Evolutionary conservation across 2,329 filamentous ascomycete species (phyloP), one percentile per base, ranked within the genome.

Genomic region (Dactylellina cionopaga): DNA sequence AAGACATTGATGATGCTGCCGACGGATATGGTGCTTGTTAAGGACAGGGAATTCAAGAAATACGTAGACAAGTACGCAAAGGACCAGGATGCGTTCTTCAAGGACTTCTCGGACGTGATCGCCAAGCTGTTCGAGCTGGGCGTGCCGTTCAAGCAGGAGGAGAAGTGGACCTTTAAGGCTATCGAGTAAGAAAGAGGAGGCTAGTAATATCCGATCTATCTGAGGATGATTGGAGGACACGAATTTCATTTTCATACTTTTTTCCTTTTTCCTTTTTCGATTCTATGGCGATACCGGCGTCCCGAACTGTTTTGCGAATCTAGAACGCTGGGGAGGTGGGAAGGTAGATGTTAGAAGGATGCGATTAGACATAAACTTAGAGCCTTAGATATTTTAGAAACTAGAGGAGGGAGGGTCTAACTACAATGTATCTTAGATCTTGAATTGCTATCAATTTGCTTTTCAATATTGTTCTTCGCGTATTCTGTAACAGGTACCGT

Each of bases 1-100:
- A 93, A 96, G 87, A 85, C 86, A 41, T 84, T 98, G 78, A 98
- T 99, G 95, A 98, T 99, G 94, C 84, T 99, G 81, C 95, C 95
- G 58, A 90, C 92, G 75, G 94, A 99, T 79, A 88, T 96, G 83
- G 90, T 90, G 64, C 85, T 98, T 64, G 83, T 96, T 79, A 87
- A 93, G 83, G 94, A 98, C 83, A 94, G 94, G 86, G 85, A 84
- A 76, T 96, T 98, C 85, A 88, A 86, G 82, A 84, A 87, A 79
- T 89, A 87, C 78, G 91, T 94, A 27, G 88, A 96, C 81, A 88
- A 89, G 81, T 98, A 97, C 80, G 93, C 94, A 78, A 92, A 92
- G 85, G 92, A 96, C 82, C 92, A 91, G 81, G 90, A 92, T 64
- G 84, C 84, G 55, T 99, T 97, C 87, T 98, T 98, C 87, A 89